Conservation (phyloP, 768 basidiomycete species). For the Tylopilus balloui region DNA sequence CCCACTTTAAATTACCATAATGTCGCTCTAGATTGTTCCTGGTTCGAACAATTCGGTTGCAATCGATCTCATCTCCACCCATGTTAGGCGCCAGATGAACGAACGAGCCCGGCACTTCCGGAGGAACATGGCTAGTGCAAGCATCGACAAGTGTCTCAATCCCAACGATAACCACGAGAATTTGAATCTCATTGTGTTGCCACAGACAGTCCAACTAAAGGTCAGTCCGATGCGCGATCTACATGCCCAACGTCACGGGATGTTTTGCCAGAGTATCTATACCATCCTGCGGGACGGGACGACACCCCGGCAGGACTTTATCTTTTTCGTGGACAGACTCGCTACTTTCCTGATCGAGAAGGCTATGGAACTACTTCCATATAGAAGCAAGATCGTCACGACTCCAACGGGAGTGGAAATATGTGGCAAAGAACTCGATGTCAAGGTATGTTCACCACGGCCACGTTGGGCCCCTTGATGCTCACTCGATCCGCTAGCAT, state of each 20-base stretch:
- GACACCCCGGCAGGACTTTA: conserved; percentile 80
- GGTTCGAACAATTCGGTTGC: conserved; percentile 86
- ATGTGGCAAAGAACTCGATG: conserved; percentile 58
- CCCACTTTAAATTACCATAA: background rate
- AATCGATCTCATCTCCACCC: conserved; percentile 89
- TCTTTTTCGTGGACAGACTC: conserved; percentile 87
- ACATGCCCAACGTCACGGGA: background rate
- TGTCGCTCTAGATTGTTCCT: conserved; percentile 78
- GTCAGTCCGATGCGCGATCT: conserved; percentile 37
- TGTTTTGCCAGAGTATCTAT: conserved; percentile 67
- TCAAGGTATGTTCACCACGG: conserved; percentile 41
- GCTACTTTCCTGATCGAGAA: conserved; percentile 81
- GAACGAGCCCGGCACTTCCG: conserved; percentile 74
- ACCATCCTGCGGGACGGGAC: conserved; percentile 74
- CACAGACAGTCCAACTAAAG: conserved; percentile 75
- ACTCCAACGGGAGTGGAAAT: conserved; percentile 62
- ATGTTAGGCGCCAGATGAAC: conserved; percentile 78
- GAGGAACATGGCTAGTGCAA: conserved; percentile 59
- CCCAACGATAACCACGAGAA: conserved; percentile 40
- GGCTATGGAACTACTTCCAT: conserved; percentile 81
- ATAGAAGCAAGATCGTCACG: conserved; percentile 49
- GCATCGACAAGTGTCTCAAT: conserved; percentile 34
- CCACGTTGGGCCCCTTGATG: background rate
- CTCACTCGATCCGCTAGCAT: conserved; percentile 37
- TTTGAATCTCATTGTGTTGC: conserved; percentile 59